Evolutionary conservation across 768 basidiomycete species (phyloP), one percentile per base, ranked within the genome.

Genomic region (Termitomyces sp.): DNA sequence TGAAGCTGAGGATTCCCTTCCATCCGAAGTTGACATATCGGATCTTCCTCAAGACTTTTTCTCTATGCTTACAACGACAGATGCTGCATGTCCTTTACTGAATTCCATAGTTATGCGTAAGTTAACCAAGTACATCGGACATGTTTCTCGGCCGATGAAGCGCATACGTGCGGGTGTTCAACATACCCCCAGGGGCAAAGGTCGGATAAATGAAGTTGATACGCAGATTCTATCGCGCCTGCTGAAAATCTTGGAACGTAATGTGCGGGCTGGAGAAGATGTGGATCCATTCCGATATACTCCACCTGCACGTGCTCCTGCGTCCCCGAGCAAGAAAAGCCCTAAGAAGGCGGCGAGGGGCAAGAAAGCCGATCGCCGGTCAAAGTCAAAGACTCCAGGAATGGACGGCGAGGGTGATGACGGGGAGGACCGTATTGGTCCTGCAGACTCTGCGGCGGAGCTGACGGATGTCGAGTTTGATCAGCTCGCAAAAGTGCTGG

Each of bases 181-280:
- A 51, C 76, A 74, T 5, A 82, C 84, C 0, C 81, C 80, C 1
- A 77, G 76, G 27, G 59, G 71, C 5, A 79, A 79, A 52, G 87
- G 81, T 14, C 77, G 83, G 2, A 78, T 94, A 65, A 80, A 80
- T 1, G 85, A 90, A 37, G 78, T 93, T 20, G 90, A 94, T 44
- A 78, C 79, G 0, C 73, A 77, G 6, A 69, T 78, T 5, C 71
- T 97, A 32, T 79, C 80, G 1, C 77, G 92, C 46, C 63, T 93
- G 29, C 68, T 96, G 59, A 90, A 89, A 70, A 74, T 92, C 16
- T 73, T 98, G 2, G 91, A 92, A 64, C 79, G 94, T 37, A 88
- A 84, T 51, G 85, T 95, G 52, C 84, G 81, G 60, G 80, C 84
- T 2, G 88, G 86, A 0, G 90, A 94, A 67, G 85, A 87, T 59